phyloP scores from a whole-genome alignment of 495 filamentous ascomycete species.

The Aspergillus sparsus region DNA sequence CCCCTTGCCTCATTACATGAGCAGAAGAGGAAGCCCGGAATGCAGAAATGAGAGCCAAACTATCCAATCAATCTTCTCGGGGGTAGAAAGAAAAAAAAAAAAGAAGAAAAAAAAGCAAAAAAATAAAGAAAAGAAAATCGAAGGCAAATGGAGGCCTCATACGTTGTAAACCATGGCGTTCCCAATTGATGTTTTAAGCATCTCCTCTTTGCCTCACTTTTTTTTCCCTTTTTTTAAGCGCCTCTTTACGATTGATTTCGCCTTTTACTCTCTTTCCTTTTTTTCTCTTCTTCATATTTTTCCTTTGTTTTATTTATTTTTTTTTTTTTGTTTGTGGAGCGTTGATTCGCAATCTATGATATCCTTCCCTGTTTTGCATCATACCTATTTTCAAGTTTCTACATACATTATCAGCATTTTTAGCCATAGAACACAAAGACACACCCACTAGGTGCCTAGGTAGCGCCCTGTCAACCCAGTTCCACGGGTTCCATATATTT shows the following conservation, averaged over 20 bases:
- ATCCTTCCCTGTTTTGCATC: not conserved
- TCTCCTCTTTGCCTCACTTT: not conserved
- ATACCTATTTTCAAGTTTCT: not conserved
- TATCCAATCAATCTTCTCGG: conserved; percentile 3
- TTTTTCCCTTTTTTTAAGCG: not conserved
- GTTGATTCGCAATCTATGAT: conserved; percentile 3
- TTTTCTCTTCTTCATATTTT: not conserved
- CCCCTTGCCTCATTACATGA: not conserved
- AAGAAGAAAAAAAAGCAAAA: not conserved
- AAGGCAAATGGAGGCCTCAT: no score
- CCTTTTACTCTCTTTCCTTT: not conserved
- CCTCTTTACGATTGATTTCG: no score
- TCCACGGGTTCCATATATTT: not conserved
- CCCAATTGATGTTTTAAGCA: no score
- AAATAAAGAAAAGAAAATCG: no score
- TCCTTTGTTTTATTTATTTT: not conserved
- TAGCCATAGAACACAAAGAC: no score
- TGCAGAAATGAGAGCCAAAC: conserved; percentile 4
- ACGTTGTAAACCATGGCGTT: no score
- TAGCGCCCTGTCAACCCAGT: no score
- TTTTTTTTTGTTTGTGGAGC: not conserved
- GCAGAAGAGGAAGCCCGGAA: conserved; percentile 9
- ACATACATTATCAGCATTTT: not conserved
- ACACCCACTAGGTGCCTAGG: no score
- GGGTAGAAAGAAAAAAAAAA: not conserved